Conservation (phyloP, 331 rosid genomes). For the Rhamnella rubrinervis region DNA sequence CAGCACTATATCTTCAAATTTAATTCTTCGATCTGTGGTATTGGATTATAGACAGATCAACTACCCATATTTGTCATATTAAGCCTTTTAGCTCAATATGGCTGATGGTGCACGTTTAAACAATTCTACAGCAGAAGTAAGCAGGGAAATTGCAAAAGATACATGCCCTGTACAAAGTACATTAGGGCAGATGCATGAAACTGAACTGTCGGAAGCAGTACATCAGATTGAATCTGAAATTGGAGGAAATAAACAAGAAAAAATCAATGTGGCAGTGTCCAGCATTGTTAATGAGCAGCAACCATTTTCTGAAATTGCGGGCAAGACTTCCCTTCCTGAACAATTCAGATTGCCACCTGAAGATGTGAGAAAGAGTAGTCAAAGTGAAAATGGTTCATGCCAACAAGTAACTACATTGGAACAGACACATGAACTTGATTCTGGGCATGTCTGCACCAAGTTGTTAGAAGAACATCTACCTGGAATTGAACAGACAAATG, state of each 20-base stretch:
- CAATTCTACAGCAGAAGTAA: slow-evolving; percentile 28
- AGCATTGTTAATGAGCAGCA: slow-evolving; percentile 27
- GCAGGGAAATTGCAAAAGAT: slow-evolving; percentile 30
- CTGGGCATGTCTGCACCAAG: slow-evolving; percentile 19
- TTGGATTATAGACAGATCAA: slow-evolving; percentile 9
- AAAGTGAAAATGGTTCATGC: slow-evolving; percentile 26
- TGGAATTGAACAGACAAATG: slow-evolving; percentile 3
- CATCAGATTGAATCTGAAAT: slow-evolving; percentile 28
- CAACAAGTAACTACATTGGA: slow-evolving; percentile 21
- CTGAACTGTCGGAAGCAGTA: slow-evolving; percentile 34
- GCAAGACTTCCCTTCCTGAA: slow-evolving; percentile 30
- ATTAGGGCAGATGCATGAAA: slow-evolving; percentile 24
- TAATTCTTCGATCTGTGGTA: slow-evolving; percentile 1
- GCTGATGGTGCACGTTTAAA: slow-evolving; percentile 33
- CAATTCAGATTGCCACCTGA: slow-evolving; percentile 29
- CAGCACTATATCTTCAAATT: slow-evolving; percentile 2
- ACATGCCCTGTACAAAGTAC: slow-evolving; percentile 18
- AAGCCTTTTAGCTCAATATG: slow-evolving; percentile 26
- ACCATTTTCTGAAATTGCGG: slow-evolving; percentile 27
- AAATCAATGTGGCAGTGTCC: slow-evolving; percentile 17
- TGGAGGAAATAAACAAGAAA: slow-evolving; percentile 32
- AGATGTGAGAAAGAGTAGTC: slow-evolving; percentile 29
- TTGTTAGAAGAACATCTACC: slow-evolving; percentile 21
- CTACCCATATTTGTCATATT: slow-evolving; percentile 19
- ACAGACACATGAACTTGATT: background rate